phyloP scores from a whole-genome alignment of 441 rosid species.

The Jatropha multifida region DNA sequence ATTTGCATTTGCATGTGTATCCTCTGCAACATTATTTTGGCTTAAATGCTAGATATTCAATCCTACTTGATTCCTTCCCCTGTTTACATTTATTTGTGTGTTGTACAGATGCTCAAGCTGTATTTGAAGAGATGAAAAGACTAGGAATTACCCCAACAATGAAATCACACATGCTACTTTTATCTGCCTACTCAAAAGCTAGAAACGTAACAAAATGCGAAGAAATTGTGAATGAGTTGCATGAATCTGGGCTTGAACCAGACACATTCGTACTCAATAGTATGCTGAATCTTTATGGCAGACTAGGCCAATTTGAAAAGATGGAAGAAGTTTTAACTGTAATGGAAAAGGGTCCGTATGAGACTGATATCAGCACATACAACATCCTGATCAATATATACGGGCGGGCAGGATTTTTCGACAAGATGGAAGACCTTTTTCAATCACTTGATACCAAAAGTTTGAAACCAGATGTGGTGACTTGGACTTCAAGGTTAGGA shows the following conservation, averaged over 20 bases:
- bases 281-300: constrained; percentile 82
- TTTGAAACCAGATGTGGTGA: constrained; percentile 71
- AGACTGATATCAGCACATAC: constrained; percentile 72
- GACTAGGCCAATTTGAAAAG: constrained; percentile 65
- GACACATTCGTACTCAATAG: constrained; percentile 80
- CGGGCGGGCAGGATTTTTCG: constrained; percentile 72
- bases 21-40: not conserved
- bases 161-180: constrained; percentile 93
- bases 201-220: constrained; percentile 69
- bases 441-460: constrained; percentile 38
- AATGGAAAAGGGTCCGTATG: constrained; percentile 64
- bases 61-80: not conserved
- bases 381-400: constrained; percentile 82
- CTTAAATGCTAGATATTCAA: not conserved
- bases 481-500: constrained; percentile 86
- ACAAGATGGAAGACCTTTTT: constrained; percentile 68
- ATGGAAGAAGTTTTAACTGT: constrained; percentile 70
- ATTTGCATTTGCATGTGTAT: too few species aligned
- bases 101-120: constrained; percentile 68
- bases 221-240: constrained; percentile 66
- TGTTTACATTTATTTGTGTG: not conserved
- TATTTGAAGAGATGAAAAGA: constrained; percentile 78
- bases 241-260: constrained; percentile 64
- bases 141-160: constrained; percentile 76
- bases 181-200: constrained; percentile 72